A percentile compares a stretch with the other conserved stretches of the same genome.
Evolutionary conservation across 768 basidiomycete genomes (phyloP).

Genomic region (Clitopilus passeckerianus): DNA sequence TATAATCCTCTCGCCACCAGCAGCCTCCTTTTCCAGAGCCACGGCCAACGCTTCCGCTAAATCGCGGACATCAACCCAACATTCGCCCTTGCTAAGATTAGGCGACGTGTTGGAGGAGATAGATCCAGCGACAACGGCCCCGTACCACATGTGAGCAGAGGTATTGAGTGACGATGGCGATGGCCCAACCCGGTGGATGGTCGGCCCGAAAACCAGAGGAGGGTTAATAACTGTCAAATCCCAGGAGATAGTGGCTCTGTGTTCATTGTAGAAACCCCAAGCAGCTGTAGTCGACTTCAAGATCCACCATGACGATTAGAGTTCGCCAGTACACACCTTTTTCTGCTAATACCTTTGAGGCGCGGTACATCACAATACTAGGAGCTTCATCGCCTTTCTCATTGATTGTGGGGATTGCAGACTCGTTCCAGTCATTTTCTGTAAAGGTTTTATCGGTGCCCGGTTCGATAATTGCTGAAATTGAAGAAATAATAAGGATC

Average conservation of each 20-base stretch:
- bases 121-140: slow-evolving; percentile 15
- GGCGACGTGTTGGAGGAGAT: slow-evolving; percentile 12
- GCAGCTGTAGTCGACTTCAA: slow-evolving; percentile 22
- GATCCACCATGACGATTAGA: too few relatives aligned
- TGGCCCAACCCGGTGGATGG: slow-evolving; percentile 28
- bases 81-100: slow-evolving; percentile 6
- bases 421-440: slow-evolving; percentile 59
- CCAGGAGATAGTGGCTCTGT: slow-evolving; percentile 37
- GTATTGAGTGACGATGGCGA: slow-evolving; percentile 30
- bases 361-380: slow-evolving; percentile 40
- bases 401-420: slow-evolving; percentile 38
- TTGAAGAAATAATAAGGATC: slow-evolving; percentile 57
- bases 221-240: slow-evolving; percentile 51
- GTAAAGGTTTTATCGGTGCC: slow-evolving; percentile 22
- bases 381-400: slow-evolving; percentile 43
- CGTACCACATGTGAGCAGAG: slow-evolving; percentile 27
- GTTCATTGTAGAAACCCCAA: slow-evolving; percentile 29
- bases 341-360: slow-evolving; percentile 60
- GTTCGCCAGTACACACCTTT: slow-evolving; percentile 22
- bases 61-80: slow-evolving; percentile 43
- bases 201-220: slow-evolving; percentile 31
- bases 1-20: slow-evolving; percentile 50
- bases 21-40: slow-evolving; percentile 41
- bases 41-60: slow-evolving; percentile 44
- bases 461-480: slow-evolving; percentile 30